These are phyloP conservation scores for Aureococcus anophagefferens DNA, from an alignment of 108 stramenopile genomes.

Conservation along the genomic window DNA sequence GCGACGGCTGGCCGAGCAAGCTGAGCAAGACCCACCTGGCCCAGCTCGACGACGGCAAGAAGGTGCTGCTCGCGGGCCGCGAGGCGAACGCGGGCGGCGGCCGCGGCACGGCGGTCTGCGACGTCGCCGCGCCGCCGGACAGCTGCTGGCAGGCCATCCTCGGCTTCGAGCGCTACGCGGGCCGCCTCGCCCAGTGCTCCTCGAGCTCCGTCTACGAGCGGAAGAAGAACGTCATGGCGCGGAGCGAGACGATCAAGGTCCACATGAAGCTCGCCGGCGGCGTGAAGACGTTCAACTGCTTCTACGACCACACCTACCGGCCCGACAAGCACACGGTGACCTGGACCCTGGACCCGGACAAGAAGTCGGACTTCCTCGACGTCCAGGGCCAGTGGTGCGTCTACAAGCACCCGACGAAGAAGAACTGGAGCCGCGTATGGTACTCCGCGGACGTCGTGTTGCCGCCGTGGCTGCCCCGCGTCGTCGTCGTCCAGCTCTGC, in stretches of 20 bases:
- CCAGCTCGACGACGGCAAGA: background rate
- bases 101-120: background rate
- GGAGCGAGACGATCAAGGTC: background rate
- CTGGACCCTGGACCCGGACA: background rate
- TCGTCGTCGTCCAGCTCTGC: background rate
- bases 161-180: background rate
- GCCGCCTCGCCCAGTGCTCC: background rate
- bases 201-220: background rate
- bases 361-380: background rate
- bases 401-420: background rate
- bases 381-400: background rate
- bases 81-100: background rate
- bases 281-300: background rate
- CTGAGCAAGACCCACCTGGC: background rate
- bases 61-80: background rate
- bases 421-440: background rate
- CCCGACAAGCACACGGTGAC: background rate
- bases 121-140: background rate
- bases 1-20: background rate
- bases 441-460: background rate
- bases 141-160: background rate
- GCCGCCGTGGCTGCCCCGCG: background rate
- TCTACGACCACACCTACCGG: background rate
- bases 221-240: background rate
- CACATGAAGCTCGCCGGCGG: background rate